These are phyloP conservation scores for Neurospora discreta DNA, from an alignment of 495 filamentous ascomycete species.

Conservation along the genomic window DNA sequence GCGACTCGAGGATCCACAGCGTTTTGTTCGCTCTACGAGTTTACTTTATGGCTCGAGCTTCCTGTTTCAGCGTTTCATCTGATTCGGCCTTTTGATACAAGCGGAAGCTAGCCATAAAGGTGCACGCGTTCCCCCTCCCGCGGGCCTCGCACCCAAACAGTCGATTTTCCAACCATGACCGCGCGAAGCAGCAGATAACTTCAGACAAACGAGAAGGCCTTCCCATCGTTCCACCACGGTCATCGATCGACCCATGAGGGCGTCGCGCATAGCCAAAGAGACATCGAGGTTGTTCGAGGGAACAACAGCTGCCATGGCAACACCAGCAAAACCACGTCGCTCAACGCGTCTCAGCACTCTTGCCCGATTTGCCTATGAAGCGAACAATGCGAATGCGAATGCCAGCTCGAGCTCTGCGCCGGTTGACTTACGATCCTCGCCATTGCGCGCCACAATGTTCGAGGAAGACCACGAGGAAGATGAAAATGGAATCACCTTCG, in stretches of 20 bases:
- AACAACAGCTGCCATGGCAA: conserved; percentile 9
- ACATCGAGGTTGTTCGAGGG: conserved; percentile 34
- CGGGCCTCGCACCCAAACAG: not conserved
- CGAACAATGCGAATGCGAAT: conserved; percentile 14
- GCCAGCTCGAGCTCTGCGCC: conserved; percentile 16
- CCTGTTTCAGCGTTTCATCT: not conserved
- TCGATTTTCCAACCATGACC: not conserved
- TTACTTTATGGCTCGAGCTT: not conserved
- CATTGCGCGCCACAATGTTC: conserved; percentile 10
- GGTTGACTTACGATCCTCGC: not conserved
- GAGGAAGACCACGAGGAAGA: conserved; percentile 14
- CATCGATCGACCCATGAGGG: conserved; percentile 39
- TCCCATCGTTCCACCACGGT: not conserved
- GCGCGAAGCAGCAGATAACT: not conserved
- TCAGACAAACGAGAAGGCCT: not conserved
- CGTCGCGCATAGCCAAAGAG: conserved; percentile 47
- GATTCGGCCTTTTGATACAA: not conserved
- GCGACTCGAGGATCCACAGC: not conserved
- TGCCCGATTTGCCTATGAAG: conserved; percentile 32
- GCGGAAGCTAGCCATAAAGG: not conserved
- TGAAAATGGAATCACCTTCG: conserved; percentile 10
- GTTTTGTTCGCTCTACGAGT: not conserved
- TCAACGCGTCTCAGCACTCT: conserved; percentile 30
- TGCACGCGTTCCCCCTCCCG: not conserved
- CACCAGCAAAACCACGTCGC: conserved; percentile 27